Base-by-base conservation (phyloP, 129 eudicot genomes). In the Heracleum sosnowskyi region DNA sequence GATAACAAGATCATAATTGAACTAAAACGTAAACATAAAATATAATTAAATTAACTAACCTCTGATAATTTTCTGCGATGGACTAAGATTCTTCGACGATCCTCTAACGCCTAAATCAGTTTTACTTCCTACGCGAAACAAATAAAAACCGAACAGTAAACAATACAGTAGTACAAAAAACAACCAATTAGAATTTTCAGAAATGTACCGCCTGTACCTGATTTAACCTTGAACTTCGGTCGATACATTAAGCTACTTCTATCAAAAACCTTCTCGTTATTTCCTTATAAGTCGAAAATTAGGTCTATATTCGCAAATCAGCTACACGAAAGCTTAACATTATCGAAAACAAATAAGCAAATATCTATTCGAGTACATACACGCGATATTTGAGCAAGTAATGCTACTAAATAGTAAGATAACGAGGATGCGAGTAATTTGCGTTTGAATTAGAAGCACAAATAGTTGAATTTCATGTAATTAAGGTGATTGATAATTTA, bases 21-120 rank as follows among this genome's bases (percentile, higher is more conserved):
- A 53, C 24, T 11, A 77, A 35, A 60, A 60, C 6, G 28, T 7
- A 17, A 46, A 41, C 41, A 18, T 63, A 66, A 26, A 29, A 73
- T 37, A 72, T 34, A 53, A 49, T 34, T 41, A 75, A 69, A 63
- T 26, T 11, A 60, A 75, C 91, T 47, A 84, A 91, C 98, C 98
- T 91, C 87, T 88, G 17, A 95, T 91, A 79, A 90, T 73, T 75
- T 88, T 91, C 69, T 90, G 91, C 66, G 98, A 95, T 73, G 98
- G 98, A 78, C 99, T 92, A 75, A 92, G 76, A 81, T 82, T 87
- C 42, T 64, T 80, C 17, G 74, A 79, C 81, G 80, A 36, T 45
- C 77, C 74, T 84, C 82, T 87, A 24, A 81, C 79, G 36, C 88
- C 87, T 12, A 83, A 62, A 49, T 40, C 75, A 71, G 82, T 77